phyloP scores from a whole-genome alignment of 495 filamentous ascomycete genomes.

The Bacidia rubella region DNA sequence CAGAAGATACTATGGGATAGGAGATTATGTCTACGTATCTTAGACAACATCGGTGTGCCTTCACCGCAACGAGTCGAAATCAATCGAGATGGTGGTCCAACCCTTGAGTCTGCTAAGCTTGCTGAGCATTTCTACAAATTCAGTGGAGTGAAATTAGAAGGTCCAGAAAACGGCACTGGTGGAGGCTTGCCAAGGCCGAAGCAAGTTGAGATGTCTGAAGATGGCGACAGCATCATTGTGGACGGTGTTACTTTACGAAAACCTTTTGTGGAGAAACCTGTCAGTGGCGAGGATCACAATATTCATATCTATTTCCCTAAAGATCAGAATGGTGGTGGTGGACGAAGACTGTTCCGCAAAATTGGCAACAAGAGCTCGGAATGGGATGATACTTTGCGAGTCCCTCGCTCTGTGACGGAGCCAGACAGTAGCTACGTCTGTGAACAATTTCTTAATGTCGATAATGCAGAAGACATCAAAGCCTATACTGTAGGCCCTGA shows the following conservation, averaged over 20 bases:
- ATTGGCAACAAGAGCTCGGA: slow-evolving; percentile 97
- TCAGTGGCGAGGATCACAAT: slow-evolving; percentile 97
- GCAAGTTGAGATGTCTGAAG: slow-evolving; percentile 69
- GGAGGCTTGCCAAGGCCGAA: slow-evolving; percentile 42
- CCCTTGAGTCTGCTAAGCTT: slow-evolving; percentile 57
- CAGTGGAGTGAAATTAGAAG: slow-evolving; percentile 66
- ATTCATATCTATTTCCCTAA: slow-evolving; percentile 94
- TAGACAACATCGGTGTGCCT: slow-evolving; percentile 78
- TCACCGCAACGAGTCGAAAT: slow-evolving; percentile 87
- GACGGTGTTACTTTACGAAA: slow-evolving; percentile 74
- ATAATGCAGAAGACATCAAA: slow-evolving; percentile 96
- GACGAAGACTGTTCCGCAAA: slow-evolving; percentile 85
- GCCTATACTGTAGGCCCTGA: slow-evolving; percentile 92
- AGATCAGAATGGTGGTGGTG: slow-evolving; percentile 59
- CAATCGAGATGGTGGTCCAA: slow-evolving; percentile 84
- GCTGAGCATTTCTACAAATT: slow-evolving; percentile 64
- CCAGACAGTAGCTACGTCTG: slow-evolving; percentile 76
- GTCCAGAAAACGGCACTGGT: slow-evolving; percentile 57
- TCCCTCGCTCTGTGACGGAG: slow-evolving; percentile 72
- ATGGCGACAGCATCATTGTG: slow-evolving; percentile 74
- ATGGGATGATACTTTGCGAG: slow-evolving; percentile 57
- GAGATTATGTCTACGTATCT: slow-evolving; percentile 69
- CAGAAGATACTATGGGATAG: slow-evolving; percentile 97
- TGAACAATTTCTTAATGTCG: slow-evolving; percentile 89
- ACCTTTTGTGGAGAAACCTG: slow-evolving; percentile 95